Evolutionary conservation across 805 yeast genomes (phyloP).

Genomic region (Priceomyces castillae): DNA sequence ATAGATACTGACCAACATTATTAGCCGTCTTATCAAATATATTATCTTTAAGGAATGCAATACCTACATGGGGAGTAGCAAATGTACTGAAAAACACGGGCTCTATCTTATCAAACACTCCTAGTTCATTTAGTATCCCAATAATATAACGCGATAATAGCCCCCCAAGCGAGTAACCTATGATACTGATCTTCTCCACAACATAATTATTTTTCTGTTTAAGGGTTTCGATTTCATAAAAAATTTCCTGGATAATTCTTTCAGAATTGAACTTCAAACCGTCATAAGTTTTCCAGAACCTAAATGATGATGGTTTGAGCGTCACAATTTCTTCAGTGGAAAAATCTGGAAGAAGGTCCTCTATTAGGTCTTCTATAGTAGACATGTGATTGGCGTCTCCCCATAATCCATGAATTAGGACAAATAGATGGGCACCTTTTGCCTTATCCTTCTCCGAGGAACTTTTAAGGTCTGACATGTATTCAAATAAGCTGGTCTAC

Average conservation of each 20-base stretch:
- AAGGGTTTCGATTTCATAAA: constrained; percentile 40
- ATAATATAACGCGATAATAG: constrained; percentile 75
- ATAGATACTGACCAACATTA: constrained; percentile 28
- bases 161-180: constrained; percentile 92
- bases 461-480: neutral
- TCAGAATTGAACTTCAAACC: constrained; percentile 36
- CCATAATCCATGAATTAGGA: constrained; percentile 44
- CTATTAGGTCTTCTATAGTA: constrained; percentile 32
- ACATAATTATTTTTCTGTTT: constrained; percentile 23
- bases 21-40: constrained; percentile 34
- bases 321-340: constrained; percentile 30
- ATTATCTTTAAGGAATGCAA: constrained; percentile 33
- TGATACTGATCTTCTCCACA: constrained; percentile 68
- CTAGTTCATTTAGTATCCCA: constrained; percentile 46
- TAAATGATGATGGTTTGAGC: constrained; percentile 37
- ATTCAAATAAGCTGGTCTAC: neutral
- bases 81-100: constrained; percentile 41
- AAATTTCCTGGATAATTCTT: constrained; percentile 34
- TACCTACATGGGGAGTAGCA: constrained; percentile 46
- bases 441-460: neutral
- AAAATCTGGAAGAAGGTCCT: constrained; percentile 21
- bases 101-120: constrained; percentile 32
- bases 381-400: constrained; percentile 43
- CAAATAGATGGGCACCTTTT: constrained; percentile 32
- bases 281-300: constrained; percentile 46